Conservation (phyloP, 345 rosid genomes). For the Eucalyptus sp. region DNA sequence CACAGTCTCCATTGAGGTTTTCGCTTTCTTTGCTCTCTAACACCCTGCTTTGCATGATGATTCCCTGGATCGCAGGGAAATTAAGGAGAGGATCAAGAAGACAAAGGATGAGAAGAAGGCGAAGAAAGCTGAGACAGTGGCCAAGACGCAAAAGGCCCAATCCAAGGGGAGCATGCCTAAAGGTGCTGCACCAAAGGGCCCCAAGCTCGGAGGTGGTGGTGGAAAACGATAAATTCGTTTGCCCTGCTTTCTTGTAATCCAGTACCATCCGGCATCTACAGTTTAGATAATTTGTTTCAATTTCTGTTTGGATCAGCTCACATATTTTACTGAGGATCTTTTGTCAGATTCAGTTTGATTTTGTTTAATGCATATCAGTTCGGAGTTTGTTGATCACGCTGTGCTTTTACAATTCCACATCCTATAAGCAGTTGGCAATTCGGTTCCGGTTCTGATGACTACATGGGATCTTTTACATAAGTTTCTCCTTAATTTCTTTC, state of each 20-base stretch:
- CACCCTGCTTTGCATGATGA: not conserved
- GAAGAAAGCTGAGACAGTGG: conserved; percentile 2
- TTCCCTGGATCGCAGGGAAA: not conserved
- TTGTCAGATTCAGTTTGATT: not conserved
- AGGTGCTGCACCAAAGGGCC: conserved; percentile 5
- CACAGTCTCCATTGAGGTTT: not conserved
- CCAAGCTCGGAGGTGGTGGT: conserved; percentile 7
- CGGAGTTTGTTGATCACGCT: not conserved
- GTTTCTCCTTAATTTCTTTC: not conserved
- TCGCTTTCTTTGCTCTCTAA: not conserved
- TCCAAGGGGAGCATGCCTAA: not conserved
- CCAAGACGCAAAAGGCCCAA: conserved; percentile 1
- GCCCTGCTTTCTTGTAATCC: not conserved
- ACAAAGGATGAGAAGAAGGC: conserved; percentile 13
- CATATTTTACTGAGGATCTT: not conserved
- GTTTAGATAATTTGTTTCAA: not conserved
- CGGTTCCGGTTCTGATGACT: not conserved
- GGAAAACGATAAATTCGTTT: not conserved
- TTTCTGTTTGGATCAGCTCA: not conserved
- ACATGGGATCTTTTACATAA: not conserved
- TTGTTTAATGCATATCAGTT: not conserved
- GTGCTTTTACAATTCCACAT: not conserved
- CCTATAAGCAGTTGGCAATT: not conserved
- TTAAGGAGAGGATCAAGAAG: conserved; percentile 8
- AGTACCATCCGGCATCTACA: not conserved